Evolutionary conservation across 148 eudicot species (phyloP).

Genomic region (Arbutus unedo): DNA sequence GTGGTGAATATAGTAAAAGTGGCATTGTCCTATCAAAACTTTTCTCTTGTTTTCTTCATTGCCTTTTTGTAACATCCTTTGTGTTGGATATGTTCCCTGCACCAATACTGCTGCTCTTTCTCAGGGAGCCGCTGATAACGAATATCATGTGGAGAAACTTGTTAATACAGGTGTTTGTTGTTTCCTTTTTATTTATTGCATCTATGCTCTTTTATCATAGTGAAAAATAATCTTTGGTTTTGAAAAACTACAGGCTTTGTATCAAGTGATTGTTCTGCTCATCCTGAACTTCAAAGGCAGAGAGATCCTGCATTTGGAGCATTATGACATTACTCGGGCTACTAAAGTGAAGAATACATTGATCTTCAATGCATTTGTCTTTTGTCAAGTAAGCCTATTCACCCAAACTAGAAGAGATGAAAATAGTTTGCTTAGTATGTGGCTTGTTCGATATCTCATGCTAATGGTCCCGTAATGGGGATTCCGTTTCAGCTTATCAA

Average conservation of each 20-base stretch:
- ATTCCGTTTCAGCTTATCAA: background rate
- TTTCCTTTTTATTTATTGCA: background rate
- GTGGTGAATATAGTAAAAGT: background rate
- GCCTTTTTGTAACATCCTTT: background rate
- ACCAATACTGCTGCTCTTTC: background rate
- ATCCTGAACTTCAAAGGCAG: slow-evolving; percentile 72
- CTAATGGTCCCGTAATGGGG: background rate
- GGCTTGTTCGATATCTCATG: background rate
- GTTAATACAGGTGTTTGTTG: slow-evolving; percentile 55
- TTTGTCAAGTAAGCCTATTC: slow-evolving; percentile 67
- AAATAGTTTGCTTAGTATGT: background rate
- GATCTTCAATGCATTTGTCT: slow-evolving; percentile 89
- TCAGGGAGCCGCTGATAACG: slow-evolving; percentile 92
- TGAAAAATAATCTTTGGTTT: background rate
- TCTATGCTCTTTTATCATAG: background rate
- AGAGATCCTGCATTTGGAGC: slow-evolving; percentile 43
- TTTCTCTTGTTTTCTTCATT: background rate
- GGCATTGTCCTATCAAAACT: background rate
- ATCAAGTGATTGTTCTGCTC: slow-evolving; percentile 81
- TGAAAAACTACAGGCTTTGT: slow-evolving; percentile 51
- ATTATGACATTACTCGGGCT: slow-evolving; percentile 36
- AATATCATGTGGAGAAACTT: slow-evolving; percentile 98
- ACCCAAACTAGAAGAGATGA: background rate
- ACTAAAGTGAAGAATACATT: slow-evolving; percentile 68
- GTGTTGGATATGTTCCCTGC: background rate